A percentile compares a stretch with the other conserved stretches of the same genome.
phyloP scores from a whole-genome alignment of 2,329 filamentous ascomycete species.

The Alternaria sp. region DNA sequence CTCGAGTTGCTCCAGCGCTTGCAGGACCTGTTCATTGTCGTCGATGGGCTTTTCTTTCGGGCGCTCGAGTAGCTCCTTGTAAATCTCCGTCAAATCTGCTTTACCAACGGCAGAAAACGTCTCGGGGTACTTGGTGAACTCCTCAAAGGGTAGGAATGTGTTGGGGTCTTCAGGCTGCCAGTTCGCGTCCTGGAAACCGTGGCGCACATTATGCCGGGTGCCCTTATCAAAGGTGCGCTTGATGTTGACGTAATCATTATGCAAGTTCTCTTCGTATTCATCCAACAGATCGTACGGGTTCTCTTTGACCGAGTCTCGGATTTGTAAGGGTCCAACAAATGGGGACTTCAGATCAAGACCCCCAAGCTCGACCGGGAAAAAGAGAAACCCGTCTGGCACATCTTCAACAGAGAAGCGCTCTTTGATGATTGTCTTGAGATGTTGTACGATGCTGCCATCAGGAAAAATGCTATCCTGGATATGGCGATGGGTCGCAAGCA shows the following conservation, averaged over 20 bases:
- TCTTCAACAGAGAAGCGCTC: constrained; percentile 58
- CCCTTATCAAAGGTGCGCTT: constrained; percentile 39
- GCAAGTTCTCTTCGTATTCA: constrained; percentile 47
- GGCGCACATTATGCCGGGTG: constrained; percentile 8
- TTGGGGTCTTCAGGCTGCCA: constrained; percentile 22
- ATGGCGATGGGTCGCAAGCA: constrained; percentile 58
- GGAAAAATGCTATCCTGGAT: constrained; percentile 58
- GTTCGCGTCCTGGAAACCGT: constrained; percentile 8
- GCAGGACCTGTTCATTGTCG: constrained; percentile 21
- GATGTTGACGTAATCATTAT: constrained; percentile 43
- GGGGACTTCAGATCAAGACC: constrained; percentile 59
- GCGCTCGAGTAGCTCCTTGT: constrained; percentile 25
- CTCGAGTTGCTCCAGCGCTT: constrained; percentile 28
- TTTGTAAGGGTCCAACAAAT: constrained; percentile 56
- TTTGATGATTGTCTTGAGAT: constrained; percentile 56
- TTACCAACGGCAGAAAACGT: constrained; percentile 6
- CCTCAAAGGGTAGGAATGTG: constrained; percentile 36
- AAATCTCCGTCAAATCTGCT: constrained; percentile 23
- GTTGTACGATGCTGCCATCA: constrained; percentile 38
- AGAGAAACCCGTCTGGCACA: constrained; percentile 60
- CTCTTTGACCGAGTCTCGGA: constrained; percentile 40
- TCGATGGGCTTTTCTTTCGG: constrained; percentile 29
- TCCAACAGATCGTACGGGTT: constrained; percentile 52
- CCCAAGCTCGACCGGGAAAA: constrained; percentile 59
- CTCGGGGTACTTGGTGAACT: constrained; percentile 34